Evolutionary conservation across 345 rosid genomes (phyloP).

Genomic region (Gossypium turneri): DNA sequence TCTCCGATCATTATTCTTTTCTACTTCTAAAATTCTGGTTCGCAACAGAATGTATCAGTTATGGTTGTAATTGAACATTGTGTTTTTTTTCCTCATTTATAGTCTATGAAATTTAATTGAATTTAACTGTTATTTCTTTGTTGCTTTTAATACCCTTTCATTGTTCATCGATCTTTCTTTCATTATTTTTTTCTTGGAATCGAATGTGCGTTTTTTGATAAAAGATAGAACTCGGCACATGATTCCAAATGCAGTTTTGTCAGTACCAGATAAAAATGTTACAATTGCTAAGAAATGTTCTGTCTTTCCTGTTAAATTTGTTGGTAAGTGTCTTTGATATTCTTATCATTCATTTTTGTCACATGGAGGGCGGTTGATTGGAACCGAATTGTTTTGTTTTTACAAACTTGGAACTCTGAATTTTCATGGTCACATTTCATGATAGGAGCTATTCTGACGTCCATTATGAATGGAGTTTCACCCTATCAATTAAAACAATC

Average conservation of each 20-base stretch:
- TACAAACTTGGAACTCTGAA: conserved; percentile 12
- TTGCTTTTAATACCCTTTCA: neutral
- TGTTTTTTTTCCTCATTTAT: neutral
- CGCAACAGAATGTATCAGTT: neutral
- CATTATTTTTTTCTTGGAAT: neutral
- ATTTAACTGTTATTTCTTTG: neutral
- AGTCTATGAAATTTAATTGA: neutral
- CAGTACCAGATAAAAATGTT: conserved; percentile 84
- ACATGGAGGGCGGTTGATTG: neutral
- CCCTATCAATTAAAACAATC: neutral
- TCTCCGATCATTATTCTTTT: too few species aligned
- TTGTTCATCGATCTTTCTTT: neutral
- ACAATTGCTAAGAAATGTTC: conserved; percentile 89
- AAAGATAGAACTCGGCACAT: conserved; percentile 56
- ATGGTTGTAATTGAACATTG: neutral
- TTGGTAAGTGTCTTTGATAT: conserved; percentile 51
- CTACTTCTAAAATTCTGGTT: too few species aligned
- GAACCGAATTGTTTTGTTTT: neutral
- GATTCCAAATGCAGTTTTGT: conserved; percentile 65
- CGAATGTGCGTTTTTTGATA: neutral
- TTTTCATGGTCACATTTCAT: neutral
- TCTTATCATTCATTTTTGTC: neutral
- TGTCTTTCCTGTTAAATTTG: conserved; percentile 91
- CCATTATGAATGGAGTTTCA: neutral
- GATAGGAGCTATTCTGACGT: neutral